Percentiles rank a stretch among this genome's conserved stretches.
Evolutionary conservation across 768 basidiomycete species (phyloP).

Genomic region (Leccinellum albellum): DNA sequence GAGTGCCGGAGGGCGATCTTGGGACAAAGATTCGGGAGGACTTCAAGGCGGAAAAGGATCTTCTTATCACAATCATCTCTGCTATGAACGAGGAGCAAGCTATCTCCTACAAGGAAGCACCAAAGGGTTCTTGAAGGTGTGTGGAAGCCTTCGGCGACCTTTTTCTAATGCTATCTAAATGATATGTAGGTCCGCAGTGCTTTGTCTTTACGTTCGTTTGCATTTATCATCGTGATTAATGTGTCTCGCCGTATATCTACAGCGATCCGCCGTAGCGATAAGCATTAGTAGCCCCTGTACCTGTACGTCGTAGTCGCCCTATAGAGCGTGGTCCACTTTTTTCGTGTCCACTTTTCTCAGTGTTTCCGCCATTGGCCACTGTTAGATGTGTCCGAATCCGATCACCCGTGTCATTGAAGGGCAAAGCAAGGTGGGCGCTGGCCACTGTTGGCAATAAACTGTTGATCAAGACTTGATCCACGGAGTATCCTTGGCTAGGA

Average conservation of each 20-base stretch:
- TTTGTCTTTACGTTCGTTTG: slow-evolving; percentile 19
- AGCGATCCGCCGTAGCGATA: too few species aligned
- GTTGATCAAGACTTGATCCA: neutral
- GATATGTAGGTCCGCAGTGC: too few species aligned
- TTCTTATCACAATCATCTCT: slow-evolving; percentile 78
- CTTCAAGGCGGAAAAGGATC: slow-evolving; percentile 86
- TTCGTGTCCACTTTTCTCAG: too few species aligned
- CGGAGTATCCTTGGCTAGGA: neutral
- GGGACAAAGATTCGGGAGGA: slow-evolving; percentile 63
- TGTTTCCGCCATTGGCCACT: too few species aligned
- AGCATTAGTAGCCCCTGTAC: too few species aligned
- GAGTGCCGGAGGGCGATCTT: slow-evolving; percentile 80
- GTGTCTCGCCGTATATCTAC: too few species aligned
- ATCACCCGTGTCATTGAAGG: neutral
- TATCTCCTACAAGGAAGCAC: slow-evolving; percentile 87
- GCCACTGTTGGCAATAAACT: slow-evolving; percentile 7
- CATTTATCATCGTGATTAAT: slow-evolving; percentile 15
- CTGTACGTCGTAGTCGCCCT: too few species aligned
- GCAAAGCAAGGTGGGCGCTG: neutral
- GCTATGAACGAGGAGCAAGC: slow-evolving; percentile 95
- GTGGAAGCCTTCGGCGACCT: neutral
- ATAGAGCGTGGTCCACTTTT: too few species aligned
- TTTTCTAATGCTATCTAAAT: neutral
- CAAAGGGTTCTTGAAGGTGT: slow-evolving; percentile 46
- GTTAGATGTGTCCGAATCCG: neutral